Conservation (phyloP, 148 eudicot species). For the Vaccinium macrocarpon region DNA sequence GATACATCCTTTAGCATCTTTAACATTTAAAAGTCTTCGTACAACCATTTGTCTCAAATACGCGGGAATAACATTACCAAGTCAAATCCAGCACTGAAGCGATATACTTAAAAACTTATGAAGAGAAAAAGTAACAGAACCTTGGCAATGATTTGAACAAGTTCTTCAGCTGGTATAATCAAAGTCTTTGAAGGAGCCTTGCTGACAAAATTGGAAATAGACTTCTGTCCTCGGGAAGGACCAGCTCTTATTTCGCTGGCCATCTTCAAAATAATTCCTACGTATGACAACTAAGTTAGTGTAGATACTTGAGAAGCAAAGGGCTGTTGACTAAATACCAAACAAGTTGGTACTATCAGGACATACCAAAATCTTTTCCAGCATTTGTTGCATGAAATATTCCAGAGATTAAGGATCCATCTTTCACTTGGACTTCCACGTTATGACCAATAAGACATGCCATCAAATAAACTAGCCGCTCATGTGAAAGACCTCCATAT, state of each 20-base stretch:
- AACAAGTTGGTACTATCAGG: background rate
- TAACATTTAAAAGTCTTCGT: background rate
- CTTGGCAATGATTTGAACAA: slow-evolving; percentile 91
- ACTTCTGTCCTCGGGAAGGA: slow-evolving; percentile 53
- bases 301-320: background rate
- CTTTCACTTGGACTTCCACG: slow-evolving; percentile 90
- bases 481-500: slow-evolving; percentile 48
- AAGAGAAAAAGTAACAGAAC: slow-evolving; percentile 30
- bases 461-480: slow-evolving; percentile 66
- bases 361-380: slow-evolving; percentile 80
- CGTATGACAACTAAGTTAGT: slow-evolving; percentile 14
- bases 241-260: slow-evolving; percentile 63
- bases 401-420: slow-evolving; percentile 79
- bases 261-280: slow-evolving; percentile 89
- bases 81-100: background rate
- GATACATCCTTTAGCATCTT: background rate
- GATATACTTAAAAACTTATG: background rate
- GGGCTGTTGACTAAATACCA: background rate
- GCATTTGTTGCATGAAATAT: slow-evolving; percentile 76
- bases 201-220: slow-evolving; percentile 40
- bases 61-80: background rate
- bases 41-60: slow-evolving; percentile 6
- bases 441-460: slow-evolving; percentile 86
- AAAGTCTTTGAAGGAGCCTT: slow-evolving; percentile 67
- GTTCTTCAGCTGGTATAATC: slow-evolving; percentile 74